Percentiles rank a stretch among this genome's conserved stretches.
phyloP scores from a whole-genome alignment of 2,329 filamentous ascomycete species.

The Cladosporium halotolerans region DNA sequence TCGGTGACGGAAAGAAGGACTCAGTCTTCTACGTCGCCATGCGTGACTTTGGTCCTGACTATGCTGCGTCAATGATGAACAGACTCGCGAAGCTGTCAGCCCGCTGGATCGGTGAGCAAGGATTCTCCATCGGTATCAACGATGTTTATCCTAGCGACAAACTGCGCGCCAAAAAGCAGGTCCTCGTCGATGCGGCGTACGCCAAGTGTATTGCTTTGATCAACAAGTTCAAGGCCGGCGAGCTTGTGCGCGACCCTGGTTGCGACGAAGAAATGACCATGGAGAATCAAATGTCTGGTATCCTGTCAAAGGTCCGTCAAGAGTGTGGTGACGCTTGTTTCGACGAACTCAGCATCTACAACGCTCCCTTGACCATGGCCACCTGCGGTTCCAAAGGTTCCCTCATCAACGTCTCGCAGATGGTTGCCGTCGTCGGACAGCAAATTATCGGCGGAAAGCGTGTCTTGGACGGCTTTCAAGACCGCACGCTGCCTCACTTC shows the following conservation, averaged over 20 bases:
- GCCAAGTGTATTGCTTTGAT: conserved; percentile 77
- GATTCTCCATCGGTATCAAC: conserved; percentile 92
- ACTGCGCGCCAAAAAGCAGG: conserved; percentile 66
- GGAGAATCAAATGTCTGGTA: conserved; percentile 84
- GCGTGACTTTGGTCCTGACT: conserved; percentile 85
- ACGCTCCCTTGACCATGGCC: conserved; percentile 92
- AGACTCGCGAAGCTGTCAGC: conserved; percentile 85
- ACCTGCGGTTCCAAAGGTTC: conserved; percentile 96
- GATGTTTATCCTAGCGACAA: conserved; percentile 80
- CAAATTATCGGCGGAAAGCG: conserved; percentile 93
- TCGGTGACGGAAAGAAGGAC: conserved; percentile 96
- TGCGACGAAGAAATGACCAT: conserved; percentile 88
- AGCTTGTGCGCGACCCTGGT: conserved; percentile 77
- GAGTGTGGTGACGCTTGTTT: conserved; percentile 89
- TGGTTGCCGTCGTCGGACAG: conserved; percentile 95
- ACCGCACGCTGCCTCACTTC: conserved; percentile 90
- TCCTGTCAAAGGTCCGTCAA: conserved; percentile 85
- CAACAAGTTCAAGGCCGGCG: conserved; percentile 69
- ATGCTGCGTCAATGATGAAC: conserved; percentile 89
- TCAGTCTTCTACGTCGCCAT: conserved; percentile 96
- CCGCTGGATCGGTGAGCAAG: conserved; percentile 78
- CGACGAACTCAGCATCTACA: conserved; percentile 79
- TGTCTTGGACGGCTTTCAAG: conserved; percentile 93
- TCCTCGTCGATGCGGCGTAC: conserved; percentile 72
- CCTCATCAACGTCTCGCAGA: conserved; percentile 96